Base-by-base conservation (phyloP, 768 basidiomycete genomes). In the Boletus fagicola region DNA sequence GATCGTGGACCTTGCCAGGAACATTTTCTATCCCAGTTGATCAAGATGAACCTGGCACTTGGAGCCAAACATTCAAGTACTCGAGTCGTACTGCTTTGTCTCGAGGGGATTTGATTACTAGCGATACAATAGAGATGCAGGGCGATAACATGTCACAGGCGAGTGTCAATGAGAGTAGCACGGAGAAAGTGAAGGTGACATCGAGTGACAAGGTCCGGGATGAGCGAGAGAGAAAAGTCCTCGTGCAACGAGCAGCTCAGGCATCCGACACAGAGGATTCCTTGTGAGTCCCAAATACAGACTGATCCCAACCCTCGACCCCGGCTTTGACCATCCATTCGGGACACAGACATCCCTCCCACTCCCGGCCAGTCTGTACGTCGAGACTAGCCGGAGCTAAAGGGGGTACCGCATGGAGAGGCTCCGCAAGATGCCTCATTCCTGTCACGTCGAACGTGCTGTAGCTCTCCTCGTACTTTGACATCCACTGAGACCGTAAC, bases 281-380 rank as follows among this genome's bases (percentile, higher is more conserved):
- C 20, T 36, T 36, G 54, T 31, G 51, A 4, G 33, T 20, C 5
- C 43, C 28, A 28, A 56, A 35, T 16, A 15, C 15, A 5, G 61
- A 56, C 6, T 43, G 1, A 11, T 60, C 50, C 65, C 65, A 64
- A 2, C 64, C 64, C 5, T 59, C 60, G 47, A 51, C 18, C 1
- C 62, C 49, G 11, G 35, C 40, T 31, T 66, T 54, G 46, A 46
- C 47, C 65, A 67, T 67, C 65, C 65, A 66, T 9, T 66, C 65
- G n/a, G 65, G 58, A 13, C 60, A 66, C 5, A 67, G 54, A 49
- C 62, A 65, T n/a, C 57, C 65, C 2, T 62, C 57, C 31, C 31
- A 11, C 5, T 28, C 28, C 13, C 33, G 59, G 6, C 33, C 33
- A 0, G 44, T 48, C 20, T 5, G 20, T 8, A 7, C 1, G 11